phyloP scores from a whole-genome alignment of 2,329 filamentous ascomycete genomes.

The Leptographium galeiforme region DNA sequence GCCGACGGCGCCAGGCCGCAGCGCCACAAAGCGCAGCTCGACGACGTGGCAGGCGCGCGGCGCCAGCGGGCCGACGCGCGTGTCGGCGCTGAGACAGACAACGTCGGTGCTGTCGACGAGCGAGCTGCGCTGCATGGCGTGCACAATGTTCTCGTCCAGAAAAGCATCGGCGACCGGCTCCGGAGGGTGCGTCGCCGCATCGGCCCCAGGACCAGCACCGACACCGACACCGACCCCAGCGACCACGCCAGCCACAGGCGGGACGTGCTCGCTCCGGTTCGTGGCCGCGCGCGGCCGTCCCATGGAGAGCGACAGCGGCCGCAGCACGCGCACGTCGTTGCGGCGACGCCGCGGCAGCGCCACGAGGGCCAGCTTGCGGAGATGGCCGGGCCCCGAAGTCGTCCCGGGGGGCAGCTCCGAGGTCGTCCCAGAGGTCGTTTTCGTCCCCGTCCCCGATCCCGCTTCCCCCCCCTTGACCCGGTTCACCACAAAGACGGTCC shows the following conservation, averaged over 20 bases:
- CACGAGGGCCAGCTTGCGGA: conserved; percentile 57
- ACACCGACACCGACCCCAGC: neutral
- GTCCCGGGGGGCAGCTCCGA: conserved; percentile 7
- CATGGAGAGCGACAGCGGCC: conserved; percentile 38
- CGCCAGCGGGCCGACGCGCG: conserved; percentile 57
- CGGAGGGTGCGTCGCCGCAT: neutral
- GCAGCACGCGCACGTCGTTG: conserved; percentile 37
- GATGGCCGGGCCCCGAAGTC: conserved; percentile 16
- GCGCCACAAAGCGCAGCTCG: conserved; percentile 58
- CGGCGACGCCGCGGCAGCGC: conserved; percentile 52
- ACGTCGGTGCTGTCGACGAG: conserved; percentile 52
- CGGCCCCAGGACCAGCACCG: neutral
- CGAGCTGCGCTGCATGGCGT: conserved; percentile 56
- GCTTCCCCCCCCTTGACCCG: conserved; percentile 30
- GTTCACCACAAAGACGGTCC: conserved; percentile 67
- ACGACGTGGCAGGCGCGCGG: conserved; percentile 62
- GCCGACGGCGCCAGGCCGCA: conserved; percentile 52
- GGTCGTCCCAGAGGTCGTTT: conserved; percentile 5
- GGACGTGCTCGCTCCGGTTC: neutral
- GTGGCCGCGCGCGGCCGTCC: conserved; percentile 3
- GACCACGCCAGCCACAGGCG: neutral
- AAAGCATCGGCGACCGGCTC: conserved; percentile 47
- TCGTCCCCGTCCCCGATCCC: neutral
- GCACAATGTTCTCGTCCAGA: conserved; percentile 57
- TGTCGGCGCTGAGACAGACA: conserved; percentile 59